Evolutionary conservation across 78 protist species (phyloP).

Genomic region (Dictyostelium citrinum): DNA sequence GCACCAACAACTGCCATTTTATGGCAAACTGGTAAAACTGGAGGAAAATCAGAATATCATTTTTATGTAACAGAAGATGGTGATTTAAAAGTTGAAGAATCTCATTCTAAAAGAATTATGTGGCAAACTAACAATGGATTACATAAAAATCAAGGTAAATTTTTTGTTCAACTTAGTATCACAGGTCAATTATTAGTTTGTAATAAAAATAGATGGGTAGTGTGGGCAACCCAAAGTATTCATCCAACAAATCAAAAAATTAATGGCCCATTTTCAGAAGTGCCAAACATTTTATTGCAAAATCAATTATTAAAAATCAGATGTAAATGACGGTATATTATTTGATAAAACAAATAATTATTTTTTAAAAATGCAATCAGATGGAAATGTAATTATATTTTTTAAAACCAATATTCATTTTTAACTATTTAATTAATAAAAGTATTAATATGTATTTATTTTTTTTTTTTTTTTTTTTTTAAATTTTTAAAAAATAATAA

Average conservation of each 20-base stretch:
- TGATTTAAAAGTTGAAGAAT: not conserved
- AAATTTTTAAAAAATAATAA: no score
- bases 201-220: not conserved
- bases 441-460: no score
- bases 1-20: not conserved
- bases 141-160: not conserved
- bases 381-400: not conserved
- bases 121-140: not conserved
- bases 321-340: not conserved
- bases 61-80: not conserved
- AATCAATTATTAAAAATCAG: not conserved
- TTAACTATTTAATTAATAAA: no score
- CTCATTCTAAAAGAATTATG: not conserved
- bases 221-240: not conserved
- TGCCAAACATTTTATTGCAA: not conserved
- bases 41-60: not conserved
- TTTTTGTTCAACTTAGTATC: not conserved
- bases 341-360: not conserved
- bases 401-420: no score
- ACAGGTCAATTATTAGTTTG: not conserved
- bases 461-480: no score
- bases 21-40: not conserved
- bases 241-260: not conserved
- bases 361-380: not conserved
- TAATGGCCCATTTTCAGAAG: not conserved